Conservation (phyloP, 257 asterid genomes). For the Paraleonurus japonicus region DNA sequence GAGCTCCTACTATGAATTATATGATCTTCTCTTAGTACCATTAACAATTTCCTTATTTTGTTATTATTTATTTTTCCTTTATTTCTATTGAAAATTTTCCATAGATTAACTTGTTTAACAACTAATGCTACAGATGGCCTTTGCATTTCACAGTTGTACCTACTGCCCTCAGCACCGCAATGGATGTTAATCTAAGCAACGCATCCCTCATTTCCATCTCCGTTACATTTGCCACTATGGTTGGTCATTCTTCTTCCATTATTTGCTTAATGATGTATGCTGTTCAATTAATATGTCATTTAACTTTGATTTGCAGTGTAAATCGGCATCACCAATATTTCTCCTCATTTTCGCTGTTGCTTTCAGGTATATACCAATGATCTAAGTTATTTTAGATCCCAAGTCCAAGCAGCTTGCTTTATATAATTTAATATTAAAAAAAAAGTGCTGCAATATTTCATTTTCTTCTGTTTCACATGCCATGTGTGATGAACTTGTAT, state of each 20-base stretch:
- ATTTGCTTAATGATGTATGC: not conserved
- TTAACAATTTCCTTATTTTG: not conserved
- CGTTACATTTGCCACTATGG: constrained; percentile 98
- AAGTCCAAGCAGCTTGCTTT: constrained; percentile 6
- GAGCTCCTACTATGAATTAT: not conserved
- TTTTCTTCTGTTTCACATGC: not conserved
- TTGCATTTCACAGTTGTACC: constrained; percentile 98
- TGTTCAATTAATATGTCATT: constrained; percentile 11
- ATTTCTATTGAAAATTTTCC: constrained; percentile 16
- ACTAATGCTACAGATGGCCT: constrained; percentile 92
- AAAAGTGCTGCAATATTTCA: not conserved
- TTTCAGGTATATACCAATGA: constrained; percentile 64
- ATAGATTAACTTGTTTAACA: constrained; percentile 61
- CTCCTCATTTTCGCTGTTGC: constrained; percentile 91
- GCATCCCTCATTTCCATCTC: constrained; percentile 91
- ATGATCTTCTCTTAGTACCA: not conserved
- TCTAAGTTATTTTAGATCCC: constrained; percentile 7
- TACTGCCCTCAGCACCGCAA: constrained; percentile 87
- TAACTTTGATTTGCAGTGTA: constrained; percentile 61
- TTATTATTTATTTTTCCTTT: constrained; percentile 1
- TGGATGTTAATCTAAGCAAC: constrained; percentile 96
- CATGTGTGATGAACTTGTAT: not conserved
- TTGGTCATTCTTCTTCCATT: constrained; percentile 40
- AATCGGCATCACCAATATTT: constrained; percentile 94
- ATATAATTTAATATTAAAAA: not conserved